These are phyloP conservation scores for Lumnitzera littorea DNA, from an alignment of 345 rosid species.

Conservation along the genomic window DNA sequence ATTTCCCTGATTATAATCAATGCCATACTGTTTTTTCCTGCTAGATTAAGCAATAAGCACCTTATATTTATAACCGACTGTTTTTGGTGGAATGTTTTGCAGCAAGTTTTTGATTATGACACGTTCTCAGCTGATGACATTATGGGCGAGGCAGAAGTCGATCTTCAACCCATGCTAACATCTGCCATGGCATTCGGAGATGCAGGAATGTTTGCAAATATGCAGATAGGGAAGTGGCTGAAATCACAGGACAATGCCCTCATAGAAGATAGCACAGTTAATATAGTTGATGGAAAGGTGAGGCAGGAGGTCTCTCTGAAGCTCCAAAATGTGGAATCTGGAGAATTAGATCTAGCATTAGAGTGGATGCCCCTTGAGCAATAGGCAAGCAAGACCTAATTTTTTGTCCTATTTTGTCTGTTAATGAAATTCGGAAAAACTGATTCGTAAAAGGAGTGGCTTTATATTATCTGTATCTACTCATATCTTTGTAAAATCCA, in stretches of 20 bases:
- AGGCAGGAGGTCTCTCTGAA: constrained; percentile 58
- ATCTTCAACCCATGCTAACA: constrained; percentile 81
- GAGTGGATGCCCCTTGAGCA: constrained; percentile 84
- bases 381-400: constrained; percentile 18
- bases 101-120: constrained; percentile 84
- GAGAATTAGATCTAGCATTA: constrained; percentile 64
- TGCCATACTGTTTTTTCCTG: too few relatives aligned
- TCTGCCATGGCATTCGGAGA: constrained; percentile 95
- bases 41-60: too few relatives aligned
- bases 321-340: constrained; percentile 96
- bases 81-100: constrained; percentile 13
- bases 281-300: constrained; percentile 91
- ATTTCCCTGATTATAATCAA: too few relatives aligned
- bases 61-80: not conserved
- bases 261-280: constrained; percentile 69
- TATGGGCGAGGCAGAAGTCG: constrained; percentile 97
- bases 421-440: too few relatives aligned
- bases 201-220: constrained; percentile 78
- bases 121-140: constrained; percentile 95
- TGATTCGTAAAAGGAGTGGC: too few relatives aligned
- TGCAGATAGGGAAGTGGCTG: constrained; percentile 98
- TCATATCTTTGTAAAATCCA: too few relatives aligned
- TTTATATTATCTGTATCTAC: too few relatives aligned
- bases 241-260: constrained; percentile 84
- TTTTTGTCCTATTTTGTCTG: not conserved